phyloP scores from a whole-genome alignment of 345 rosid species.

The Stellera chamaejasme region DNA sequence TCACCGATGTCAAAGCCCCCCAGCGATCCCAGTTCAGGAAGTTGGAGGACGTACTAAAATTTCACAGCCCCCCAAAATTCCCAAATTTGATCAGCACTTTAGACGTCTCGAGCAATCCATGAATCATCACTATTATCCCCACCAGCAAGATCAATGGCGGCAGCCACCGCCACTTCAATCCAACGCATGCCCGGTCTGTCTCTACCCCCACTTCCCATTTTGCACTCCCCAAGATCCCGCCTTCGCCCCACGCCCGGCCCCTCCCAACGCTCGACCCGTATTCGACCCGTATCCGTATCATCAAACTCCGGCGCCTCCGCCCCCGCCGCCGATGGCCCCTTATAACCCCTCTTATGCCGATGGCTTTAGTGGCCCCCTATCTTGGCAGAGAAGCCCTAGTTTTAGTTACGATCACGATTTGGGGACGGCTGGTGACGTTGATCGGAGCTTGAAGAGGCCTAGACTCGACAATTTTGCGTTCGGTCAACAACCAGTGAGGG shows the following conservation, averaged over 20 bases:
- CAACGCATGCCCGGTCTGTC: constrained; percentile 53
- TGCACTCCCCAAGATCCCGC: constrained; percentile 47
- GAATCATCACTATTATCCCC: constrained; percentile 14
- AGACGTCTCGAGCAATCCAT: neutral
- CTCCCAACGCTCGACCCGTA: constrained; percentile 29
- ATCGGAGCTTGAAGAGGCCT: constrained; percentile 63
- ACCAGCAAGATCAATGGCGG: constrained; percentile 58
- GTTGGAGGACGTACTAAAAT: too few species aligned
- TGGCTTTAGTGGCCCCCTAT: constrained; percentile 21
- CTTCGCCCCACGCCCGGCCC: constrained; percentile 35
- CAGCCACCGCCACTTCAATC: constrained; percentile 23
- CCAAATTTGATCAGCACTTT: constrained; percentile 2
- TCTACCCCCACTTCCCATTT: constrained; percentile 65
- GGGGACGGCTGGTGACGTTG: constrained; percentile 31
- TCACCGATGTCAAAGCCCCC: too few species aligned
- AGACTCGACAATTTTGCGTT: constrained; percentile 37
- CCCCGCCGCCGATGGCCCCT: constrained; percentile 6
- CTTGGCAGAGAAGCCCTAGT: constrained; percentile 35
- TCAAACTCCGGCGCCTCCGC: constrained; percentile 8
- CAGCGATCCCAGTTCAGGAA: too few species aligned
- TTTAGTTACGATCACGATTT: constrained; percentile 14
- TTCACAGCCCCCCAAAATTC: too few species aligned
- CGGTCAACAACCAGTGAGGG: constrained; percentile 14
- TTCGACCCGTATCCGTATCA: constrained; percentile 27
- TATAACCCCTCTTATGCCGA: constrained; percentile 1